Evolutionary conservation across 306 rosid species (phyloP), one percentile per base, ranked within the genome.

Genomic region (Malus sieversii): DNA sequence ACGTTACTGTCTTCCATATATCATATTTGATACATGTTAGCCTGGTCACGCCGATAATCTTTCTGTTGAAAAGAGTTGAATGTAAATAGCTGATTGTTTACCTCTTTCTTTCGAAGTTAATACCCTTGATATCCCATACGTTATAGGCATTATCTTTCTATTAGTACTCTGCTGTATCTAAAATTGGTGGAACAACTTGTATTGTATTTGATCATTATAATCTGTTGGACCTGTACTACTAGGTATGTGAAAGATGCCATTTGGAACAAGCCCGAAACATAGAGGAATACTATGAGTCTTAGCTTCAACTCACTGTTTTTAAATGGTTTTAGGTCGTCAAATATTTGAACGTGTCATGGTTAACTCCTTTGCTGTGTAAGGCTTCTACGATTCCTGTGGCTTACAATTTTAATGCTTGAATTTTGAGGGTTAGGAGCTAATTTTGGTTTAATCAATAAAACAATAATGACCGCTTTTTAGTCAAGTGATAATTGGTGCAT

Each of bases 1-100:
- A 89, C 35, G 90, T 79, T 44, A 60, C 79, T 73, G 40, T 64
- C 70, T 60, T 70, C 29, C 16, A 19, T 51, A 51, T 51, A 15
- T 51, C 8, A 15, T 15, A 48, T 68, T 45, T 48, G 53, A 33
- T 65, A 20, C 22, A 55, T 52, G 58, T 52, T 65, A 44, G 72
- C 33, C 40, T 65, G 33, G 33, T 60, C 5, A 32, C 32, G 52
- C 12, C 16, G 19, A 19, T 53, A 67, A 29, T 61, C 8, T 58
- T 4, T 6, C 4, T 58, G 20, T 66, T 81, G 55, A 40, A 40
- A 35, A 40, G 18, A 18, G 15, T 74, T 74, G 44, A 61, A 74
- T 27, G 19, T 45, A 38, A 25, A 25, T 59, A 15, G 55, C 61
- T 44, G 20, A 40, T 64, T 25, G 7, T 53, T 27, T 7, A 16